Evolutionary conservation across 345 rosid species (phyloP).

Genomic region (Euphorbia peplus): DNA sequence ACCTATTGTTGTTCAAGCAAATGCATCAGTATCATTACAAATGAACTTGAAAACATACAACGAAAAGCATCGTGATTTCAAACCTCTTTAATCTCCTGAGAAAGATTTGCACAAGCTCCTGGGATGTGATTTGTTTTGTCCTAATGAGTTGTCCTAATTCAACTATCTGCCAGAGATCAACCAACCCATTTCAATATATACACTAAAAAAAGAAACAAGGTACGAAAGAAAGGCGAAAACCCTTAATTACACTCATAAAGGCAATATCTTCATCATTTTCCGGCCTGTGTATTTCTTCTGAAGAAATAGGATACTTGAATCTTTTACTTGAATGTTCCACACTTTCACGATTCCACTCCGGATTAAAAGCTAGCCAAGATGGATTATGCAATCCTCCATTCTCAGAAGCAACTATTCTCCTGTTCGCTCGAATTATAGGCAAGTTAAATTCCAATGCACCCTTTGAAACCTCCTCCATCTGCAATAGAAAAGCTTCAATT

Average conservation of each 20-base stretch:
- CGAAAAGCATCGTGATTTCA: not conserved
- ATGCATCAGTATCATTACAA: conserved; percentile 13
- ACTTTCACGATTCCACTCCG: conserved; percentile 48
- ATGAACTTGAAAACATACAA: not conserved
- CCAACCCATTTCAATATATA: not conserved
- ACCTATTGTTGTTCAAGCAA: conserved; percentile 38
- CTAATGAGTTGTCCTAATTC: conserved; percentile 76
- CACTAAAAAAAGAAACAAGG: not conserved
- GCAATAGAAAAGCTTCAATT: not conserved
- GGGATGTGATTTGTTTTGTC: conserved; percentile 66
- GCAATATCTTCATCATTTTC: conserved; percentile 64
- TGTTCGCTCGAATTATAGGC: conserved; percentile 55
- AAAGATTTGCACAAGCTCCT: conserved; percentile 58
- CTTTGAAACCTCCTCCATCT: conserved; percentile 53
- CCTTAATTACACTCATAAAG: conserved; percentile 61
- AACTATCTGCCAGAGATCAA: conserved; percentile 48
- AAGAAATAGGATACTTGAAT: conserved; percentile 43
- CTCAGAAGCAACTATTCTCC: conserved; percentile 57
- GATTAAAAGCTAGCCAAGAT: conserved; percentile 58
- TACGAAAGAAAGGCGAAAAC: not conserved
- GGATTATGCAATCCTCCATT: conserved; percentile 75
- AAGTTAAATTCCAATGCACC: conserved; percentile 58
- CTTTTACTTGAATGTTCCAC: conserved; percentile 19
- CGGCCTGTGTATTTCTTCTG: conserved; percentile 46
- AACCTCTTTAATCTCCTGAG: conserved; percentile 67